Percentiles rank a stretch among this genome's conserved stretches.
These are phyloP conservation scores for Saccharomycopsis fermentans DNA, from an alignment of 805 yeast genomes.

Conservation along the genomic window DNA sequence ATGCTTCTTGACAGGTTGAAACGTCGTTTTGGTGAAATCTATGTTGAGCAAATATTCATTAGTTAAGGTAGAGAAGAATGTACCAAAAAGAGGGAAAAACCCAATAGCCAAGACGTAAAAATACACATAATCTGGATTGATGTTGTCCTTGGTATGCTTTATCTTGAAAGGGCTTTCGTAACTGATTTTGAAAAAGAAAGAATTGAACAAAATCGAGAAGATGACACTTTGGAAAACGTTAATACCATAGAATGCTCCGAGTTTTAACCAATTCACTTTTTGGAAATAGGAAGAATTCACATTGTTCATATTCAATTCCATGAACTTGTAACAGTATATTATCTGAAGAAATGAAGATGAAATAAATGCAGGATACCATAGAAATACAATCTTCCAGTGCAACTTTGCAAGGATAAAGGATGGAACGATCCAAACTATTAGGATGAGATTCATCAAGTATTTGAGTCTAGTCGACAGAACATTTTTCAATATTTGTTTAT, in stretches of 20 bases:
- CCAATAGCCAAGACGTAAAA: slow-evolving; percentile 8
- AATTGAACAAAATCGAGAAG: slow-evolving; percentile 4
- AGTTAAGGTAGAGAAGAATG: neutral
- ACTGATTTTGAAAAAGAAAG: slow-evolving; percentile 1
- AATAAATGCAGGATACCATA: slow-evolving; percentile 2
- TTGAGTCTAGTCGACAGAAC: slow-evolving; percentile 10
- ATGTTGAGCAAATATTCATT: slow-evolving; percentile 9
- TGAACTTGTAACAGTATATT: neutral
- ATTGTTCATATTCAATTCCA: slow-evolving; percentile 5
- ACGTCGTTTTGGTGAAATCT: slow-evolving; percentile 3
- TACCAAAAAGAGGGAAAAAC: neutral
- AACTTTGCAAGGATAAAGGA: slow-evolving; percentile 3
- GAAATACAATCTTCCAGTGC: neutral
- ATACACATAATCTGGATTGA: slow-evolving; percentile 9
- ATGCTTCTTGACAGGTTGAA: neutral
- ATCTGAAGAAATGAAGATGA: neutral
- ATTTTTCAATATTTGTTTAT: slow-evolving; percentile 2
- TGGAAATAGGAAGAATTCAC: neutral
- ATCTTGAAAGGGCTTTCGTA: neutral
- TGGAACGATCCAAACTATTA: slow-evolving; percentile 3
- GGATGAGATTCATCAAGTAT: slow-evolving; percentile 5
- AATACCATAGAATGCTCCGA: neutral
- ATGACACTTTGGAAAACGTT: neutral
- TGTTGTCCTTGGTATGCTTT: slow-evolving; percentile 12
- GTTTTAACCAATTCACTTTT: slow-evolving; percentile 1